These are phyloP conservation scores for Evernia prunastri DNA, from an alignment of 495 filamentous ascomycete genomes.

Conservation along the genomic window DNA sequence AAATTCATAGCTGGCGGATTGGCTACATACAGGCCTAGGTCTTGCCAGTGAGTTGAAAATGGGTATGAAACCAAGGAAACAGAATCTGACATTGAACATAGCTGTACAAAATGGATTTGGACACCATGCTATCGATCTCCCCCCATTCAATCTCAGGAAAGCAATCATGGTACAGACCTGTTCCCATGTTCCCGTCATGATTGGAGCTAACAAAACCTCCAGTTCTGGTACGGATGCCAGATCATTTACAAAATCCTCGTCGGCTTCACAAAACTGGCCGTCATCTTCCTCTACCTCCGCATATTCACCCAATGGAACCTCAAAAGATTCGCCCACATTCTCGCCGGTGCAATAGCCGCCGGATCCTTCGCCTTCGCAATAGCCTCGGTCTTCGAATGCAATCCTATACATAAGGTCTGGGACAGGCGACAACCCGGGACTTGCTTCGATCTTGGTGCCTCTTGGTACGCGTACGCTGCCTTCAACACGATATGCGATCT, in stretches of 20 bases:
- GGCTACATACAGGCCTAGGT: neutral
- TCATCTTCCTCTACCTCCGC: constrained; percentile 6
- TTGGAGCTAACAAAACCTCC: neutral
- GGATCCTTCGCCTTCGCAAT: constrained; percentile 1
- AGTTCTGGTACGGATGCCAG: constrained; percentile 9
- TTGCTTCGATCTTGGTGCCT: constrained; percentile 4
- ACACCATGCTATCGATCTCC: constrained; percentile 2
- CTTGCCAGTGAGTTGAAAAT: neutral
- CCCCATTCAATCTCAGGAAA: neutral
- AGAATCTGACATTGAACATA: neutral
- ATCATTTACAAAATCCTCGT: constrained; percentile 7
- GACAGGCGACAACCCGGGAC: neutral
- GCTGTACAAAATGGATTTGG: constrained; percentile 4
- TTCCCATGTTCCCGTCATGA: neutral
- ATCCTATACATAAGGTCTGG: constrained; percentile 7
- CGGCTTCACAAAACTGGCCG: constrained; percentile 5
- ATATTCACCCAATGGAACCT: neutral
- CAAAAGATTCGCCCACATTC: neutral
- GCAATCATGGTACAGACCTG: neutral
- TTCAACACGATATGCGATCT: constrained; percentile 42
- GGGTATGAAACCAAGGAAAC: neutral
- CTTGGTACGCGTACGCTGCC: constrained; percentile 3
- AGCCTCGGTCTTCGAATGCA: constrained; percentile 4
- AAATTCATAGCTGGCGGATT: neutral
- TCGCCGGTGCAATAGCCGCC: neutral